These are phyloP conservation scores for Eucalyptus shirleyi DNA, from an alignment of 345 rosid species.

Conservation along the genomic window DNA sequence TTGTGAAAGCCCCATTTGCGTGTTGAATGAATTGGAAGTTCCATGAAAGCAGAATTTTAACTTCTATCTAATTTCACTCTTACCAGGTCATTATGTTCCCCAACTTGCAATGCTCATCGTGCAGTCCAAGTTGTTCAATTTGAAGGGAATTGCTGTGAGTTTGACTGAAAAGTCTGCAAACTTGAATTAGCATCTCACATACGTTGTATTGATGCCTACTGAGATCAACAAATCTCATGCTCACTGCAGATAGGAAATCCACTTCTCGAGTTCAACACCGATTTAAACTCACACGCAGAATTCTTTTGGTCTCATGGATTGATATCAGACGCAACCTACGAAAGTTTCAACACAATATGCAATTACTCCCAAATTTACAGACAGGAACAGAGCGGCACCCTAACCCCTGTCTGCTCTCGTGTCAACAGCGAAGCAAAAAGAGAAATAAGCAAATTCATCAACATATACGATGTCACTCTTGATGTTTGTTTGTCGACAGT, in stretches of 20 bases:
- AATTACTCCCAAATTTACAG: conserved; percentile 20
- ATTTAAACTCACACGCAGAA: conserved; percentile 16
- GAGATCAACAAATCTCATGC: not conserved
- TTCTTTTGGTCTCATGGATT: conserved; percentile 44
- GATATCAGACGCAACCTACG: conserved; percentile 30
- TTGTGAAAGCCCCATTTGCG: not conserved
- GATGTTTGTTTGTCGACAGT: conserved; percentile 24
- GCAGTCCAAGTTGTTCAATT: conserved; percentile 15
- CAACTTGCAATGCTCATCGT: conserved; percentile 28
- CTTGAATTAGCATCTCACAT: not conserved
- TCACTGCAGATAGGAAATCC: conserved; percentile 38
- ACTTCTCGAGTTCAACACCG: conserved; percentile 23
- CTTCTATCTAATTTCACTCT: not conserved
- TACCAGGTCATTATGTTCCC: conserved; percentile 45
- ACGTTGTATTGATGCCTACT: not conserved
- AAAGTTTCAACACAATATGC: conserved; percentile 4
- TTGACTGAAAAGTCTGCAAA: not conserved
- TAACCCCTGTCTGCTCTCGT: conserved; percentile 6
- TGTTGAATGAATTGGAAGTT: not conserved
- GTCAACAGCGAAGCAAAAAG: not conserved
- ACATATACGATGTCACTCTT: conserved; percentile 22
- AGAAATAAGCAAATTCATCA: conserved; percentile 7
- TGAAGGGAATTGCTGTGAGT: conserved; percentile 39
- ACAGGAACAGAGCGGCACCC: not conserved
- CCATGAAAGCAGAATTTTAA: not conserved